Base-by-base conservation (phyloP, 768 basidiomycete genomes). In the Mycena latifolia region DNA sequence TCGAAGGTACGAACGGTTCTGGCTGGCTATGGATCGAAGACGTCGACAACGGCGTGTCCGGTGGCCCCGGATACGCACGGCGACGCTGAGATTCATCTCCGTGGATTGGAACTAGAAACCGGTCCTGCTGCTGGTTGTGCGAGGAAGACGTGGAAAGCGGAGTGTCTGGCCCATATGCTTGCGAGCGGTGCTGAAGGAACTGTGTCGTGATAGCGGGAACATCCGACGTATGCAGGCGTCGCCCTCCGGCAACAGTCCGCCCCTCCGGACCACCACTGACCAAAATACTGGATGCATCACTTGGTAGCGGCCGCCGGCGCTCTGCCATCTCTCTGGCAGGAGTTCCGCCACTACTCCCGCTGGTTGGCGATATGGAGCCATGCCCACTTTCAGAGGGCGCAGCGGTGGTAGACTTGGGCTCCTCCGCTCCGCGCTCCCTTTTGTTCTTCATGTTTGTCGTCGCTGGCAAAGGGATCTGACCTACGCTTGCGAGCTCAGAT, bases 371-470 rank as follows among this genome's bases (percentile, higher is more conserved):
- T 41, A 45, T 35, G 39, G 17, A 56, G 48, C 15, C 33, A 46
- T 18, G 56, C 20, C 52, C 45, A 29, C 56, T 31, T 14, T 71
- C 63, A 22, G 73, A 63, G 33, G 78, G 72, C 5, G 80, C n/a
- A 43, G 10, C 37, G 14, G 41, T 24, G 8, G 55, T 37, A 46
- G 65, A 60, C 43, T 69, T 69, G 2, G 82, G 78, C 64, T 79
- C 81, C 62, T 86, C 84, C 3, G 82, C 76, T 52, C 84, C 84
- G 41, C 86, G 81, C 46, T 85, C 86, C 29, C 87, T 83, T 60
- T 88, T 88, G 58, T 79, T 77, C 27, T 73, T 77, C 3, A 79
- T 24, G n/a, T 50, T 51, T 6, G 58, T 52, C 37, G 33, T 63
- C 10, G 65, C 22, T 43, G 72, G 71, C 29, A 73, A 50, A 12